These are phyloP conservation scores for Lolium multiflorum DNA, from an alignment of 176 grass and related monocot genomes.

Conservation along the genomic window DNA sequence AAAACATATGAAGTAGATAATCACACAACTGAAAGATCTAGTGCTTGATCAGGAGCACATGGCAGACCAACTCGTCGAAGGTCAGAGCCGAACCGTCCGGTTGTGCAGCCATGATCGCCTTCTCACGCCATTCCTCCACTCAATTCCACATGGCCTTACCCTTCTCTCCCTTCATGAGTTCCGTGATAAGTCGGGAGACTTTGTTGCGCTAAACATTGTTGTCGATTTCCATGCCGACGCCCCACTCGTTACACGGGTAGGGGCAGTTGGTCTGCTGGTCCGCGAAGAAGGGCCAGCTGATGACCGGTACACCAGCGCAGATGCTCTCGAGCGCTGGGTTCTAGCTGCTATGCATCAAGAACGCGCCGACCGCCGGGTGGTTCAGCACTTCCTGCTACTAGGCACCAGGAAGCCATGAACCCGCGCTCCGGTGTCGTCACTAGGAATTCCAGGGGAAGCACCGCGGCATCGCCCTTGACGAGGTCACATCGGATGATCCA, in stretches of 20 bases:
- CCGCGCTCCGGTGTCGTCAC: too few relatives aligned
- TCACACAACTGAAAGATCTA: neutral
- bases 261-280: too few relatives aligned
- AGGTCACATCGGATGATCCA: slow-evolving; percentile 72
- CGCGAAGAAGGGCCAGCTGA: too few relatives aligned
- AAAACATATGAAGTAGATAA: neutral
- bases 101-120: neutral
- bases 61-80: neutral
- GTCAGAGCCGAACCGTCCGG: neutral
- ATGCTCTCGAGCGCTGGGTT: too few relatives aligned
- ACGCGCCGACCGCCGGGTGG: too few relatives aligned
- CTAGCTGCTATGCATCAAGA: too few relatives aligned
- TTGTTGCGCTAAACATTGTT: neutral
- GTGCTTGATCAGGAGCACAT: neutral
- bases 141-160: neutral
- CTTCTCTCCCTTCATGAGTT: neutral
- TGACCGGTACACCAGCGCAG: too few relatives aligned
- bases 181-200: neutral
- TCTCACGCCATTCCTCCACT: neutral
- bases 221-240: slow-evolving; percentile 8
- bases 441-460: slow-evolving; percentile 34
- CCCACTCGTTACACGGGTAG: too few relatives aligned
- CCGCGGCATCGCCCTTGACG: slow-evolving; percentile 50
- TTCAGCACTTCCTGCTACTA: too few relatives aligned
- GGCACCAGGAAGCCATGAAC: too few relatives aligned